phyloP scores from a whole-genome alignment of 2,329 filamentous ascomycete genomes.

The Fusarium avenaceum region DNA sequence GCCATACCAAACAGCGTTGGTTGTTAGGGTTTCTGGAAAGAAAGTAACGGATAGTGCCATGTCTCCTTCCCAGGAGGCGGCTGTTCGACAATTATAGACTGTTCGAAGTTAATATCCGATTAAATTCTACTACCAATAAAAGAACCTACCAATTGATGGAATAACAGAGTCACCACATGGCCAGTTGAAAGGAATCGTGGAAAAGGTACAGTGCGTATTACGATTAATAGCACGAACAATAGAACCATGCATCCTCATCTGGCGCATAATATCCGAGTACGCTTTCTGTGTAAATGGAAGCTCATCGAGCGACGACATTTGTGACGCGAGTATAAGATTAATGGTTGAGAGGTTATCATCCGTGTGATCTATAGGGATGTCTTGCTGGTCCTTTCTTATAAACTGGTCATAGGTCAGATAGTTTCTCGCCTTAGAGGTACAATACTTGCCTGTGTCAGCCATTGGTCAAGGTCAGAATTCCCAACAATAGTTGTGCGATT shows the following conservation, averaged over 20 bases:
- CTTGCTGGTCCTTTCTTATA: not conserved
- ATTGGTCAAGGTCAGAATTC: not conserved
- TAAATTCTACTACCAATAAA: accelerated
- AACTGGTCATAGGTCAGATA: no score
- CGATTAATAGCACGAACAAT: slow-evolving; percentile 20
- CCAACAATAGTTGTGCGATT: not conserved
- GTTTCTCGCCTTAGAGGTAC: no score
- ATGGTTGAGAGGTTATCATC: not conserved
- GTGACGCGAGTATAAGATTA: not conserved
- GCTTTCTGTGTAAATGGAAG: not conserved
- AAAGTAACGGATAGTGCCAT: slow-evolving; percentile 8
- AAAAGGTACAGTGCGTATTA: slow-evolving; percentile 3
- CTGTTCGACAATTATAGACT: slow-evolving; percentile 20
- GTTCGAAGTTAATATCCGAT: accelerated
- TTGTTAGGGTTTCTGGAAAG: not conserved
- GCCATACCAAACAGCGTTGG: not conserved
- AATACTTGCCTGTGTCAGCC: not conserved
- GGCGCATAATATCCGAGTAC: not conserved
- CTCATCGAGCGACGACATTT: slow-evolving; percentile 4
- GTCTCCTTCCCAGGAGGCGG: not conserved
- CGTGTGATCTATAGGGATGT: not conserved
- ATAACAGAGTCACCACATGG: accelerated
- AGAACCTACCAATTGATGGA: not conserved
- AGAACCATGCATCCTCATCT: slow-evolving; percentile 1
- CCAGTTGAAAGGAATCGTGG: not conserved